These are phyloP conservation scores for Fusarium musae DNA, from an alignment of 2,329 filamentous ascomycete species.

Conservation along the genomic window DNA sequence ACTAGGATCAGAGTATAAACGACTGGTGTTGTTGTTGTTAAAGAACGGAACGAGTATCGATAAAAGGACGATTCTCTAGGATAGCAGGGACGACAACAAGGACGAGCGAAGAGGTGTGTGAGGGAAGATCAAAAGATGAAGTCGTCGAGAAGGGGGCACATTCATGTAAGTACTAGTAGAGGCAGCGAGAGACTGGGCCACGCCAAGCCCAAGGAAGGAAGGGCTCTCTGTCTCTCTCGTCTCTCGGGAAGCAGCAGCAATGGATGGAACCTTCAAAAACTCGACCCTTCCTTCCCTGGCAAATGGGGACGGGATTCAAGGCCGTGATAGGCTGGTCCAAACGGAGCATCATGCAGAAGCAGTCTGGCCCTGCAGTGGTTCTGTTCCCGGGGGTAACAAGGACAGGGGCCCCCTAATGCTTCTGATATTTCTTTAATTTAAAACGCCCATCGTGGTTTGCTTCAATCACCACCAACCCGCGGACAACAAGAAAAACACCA, in stretches of 20 bases:
- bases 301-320: slow-evolving; percentile 27
- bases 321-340: slow-evolving; percentile 30
- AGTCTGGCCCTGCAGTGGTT: slow-evolving; percentile 4
- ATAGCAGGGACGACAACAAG: slow-evolving; percentile 19
- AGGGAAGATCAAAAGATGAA: slow-evolving; percentile 20
- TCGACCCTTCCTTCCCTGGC: slow-evolving; percentile 20
- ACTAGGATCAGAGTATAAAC: slow-evolving; percentile 25
- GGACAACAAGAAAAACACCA: slow-evolving; percentile 8
- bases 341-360: slow-evolving; percentile 27
- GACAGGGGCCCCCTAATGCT: slow-evolving; percentile 22
- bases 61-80: slow-evolving; percentile 39
- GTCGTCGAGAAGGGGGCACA: slow-evolving; percentile 16
- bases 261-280: not conserved
- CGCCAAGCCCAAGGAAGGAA: slow-evolving; percentile 30
- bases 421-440: slow-evolving; percentile 37
- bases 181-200: slow-evolving; percentile 1
- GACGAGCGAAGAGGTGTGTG: slow-evolving; percentile 21
- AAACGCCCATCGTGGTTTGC: slow-evolving; percentile 25
- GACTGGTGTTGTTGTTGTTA: slow-evolving; percentile 24
- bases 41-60: slow-evolving; percentile 45
- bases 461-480: slow-evolving; percentile 30
- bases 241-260: slow-evolving; percentile 27
- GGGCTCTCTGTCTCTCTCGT: slow-evolving; percentile 11
- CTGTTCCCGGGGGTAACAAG: slow-evolving; percentile 2
- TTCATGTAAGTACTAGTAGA: slow-evolving; percentile 30